phyloP scores from a whole-genome alignment of 2,329 filamentous ascomycete species.

The Apiospora aurea region DNA sequence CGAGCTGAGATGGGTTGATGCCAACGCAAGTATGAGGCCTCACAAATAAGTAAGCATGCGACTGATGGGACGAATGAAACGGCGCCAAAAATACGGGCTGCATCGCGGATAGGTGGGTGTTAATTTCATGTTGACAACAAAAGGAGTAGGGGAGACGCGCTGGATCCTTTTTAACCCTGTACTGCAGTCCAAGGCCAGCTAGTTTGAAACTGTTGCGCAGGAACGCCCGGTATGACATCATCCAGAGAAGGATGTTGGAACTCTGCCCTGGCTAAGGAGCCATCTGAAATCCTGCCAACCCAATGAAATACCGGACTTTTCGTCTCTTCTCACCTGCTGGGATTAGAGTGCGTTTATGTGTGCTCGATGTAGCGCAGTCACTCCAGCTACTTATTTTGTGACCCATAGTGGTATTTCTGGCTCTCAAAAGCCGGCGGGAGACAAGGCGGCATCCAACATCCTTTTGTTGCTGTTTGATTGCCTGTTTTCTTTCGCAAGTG shows the following conservation, averaged over 20 bases:
- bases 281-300: constrained; percentile 5
- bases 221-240: constrained; percentile 19
- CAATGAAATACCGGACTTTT: not conserved
- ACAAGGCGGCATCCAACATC: not conserved
- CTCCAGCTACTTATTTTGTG: not conserved
- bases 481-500: not conserved
- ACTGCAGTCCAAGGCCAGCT: constrained; percentile 7
- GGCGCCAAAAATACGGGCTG: constrained; percentile 9
- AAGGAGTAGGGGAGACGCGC: not conserved
- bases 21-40: not conserved
- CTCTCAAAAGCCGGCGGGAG: not conserved
- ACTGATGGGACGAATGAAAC: constrained; percentile 6
- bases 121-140: not conserved
- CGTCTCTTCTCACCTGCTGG: not conserved
- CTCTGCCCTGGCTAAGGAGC: constrained; percentile 10
- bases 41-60: not conserved
- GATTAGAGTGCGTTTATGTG: not conserved
- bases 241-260: not conserved
- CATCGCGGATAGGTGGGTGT: constrained; percentile 7
- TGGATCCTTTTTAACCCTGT: constrained; percentile 1
- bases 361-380: not conserved
- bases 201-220: constrained; percentile 20
- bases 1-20: constrained; percentile 16
- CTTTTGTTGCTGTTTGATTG: constrained; percentile 1
- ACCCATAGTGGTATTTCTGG: not conserved